Percentiles rank a stretch among this genome's conserved stretches.
Conservation (phyloP, 2,329 filamentous ascomycete species). For the Podosphaera xanthii region DNA sequence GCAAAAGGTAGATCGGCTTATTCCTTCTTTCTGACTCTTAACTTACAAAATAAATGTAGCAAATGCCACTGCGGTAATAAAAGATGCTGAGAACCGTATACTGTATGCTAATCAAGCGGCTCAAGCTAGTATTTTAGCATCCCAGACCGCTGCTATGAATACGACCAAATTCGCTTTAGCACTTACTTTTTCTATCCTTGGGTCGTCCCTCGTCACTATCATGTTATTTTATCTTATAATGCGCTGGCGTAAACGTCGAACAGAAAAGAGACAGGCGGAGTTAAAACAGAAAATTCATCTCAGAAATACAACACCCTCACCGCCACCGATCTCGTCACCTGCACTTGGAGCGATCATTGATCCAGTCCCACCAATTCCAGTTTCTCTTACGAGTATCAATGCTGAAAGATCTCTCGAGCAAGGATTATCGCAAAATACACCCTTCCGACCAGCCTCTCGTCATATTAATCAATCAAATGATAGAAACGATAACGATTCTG, state of each 20-base stretch:
- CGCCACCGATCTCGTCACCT: neutral
- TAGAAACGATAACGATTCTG: neutral
- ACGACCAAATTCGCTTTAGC: conserved; percentile 6
- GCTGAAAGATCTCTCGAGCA: neutral
- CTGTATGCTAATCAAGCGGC: conserved; percentile 3
- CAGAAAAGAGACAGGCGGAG: conserved; percentile 2
- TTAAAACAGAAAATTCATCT: conserved; percentile 4
- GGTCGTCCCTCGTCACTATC: conserved; percentile 9
- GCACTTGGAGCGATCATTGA: neutral
- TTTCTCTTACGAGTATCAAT: neutral
- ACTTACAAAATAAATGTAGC: conserved; percentile 2
- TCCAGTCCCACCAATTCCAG: neutral
- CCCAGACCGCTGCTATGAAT: conserved; percentile 4
- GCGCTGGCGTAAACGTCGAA: conserved; percentile 2
- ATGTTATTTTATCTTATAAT: conserved; percentile 5
- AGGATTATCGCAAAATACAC: neutral
- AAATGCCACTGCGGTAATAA: conserved; percentile 4
- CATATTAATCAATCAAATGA: neutral
- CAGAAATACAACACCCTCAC: neutral
- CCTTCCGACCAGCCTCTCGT: neutral
- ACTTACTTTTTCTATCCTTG: conserved; percentile 8
- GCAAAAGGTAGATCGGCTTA: conserved; percentile 2
- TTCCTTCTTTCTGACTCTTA: neutral
- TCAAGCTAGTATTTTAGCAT: conserved; percentile 1
- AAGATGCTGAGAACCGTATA: conserved; percentile 5